Percentiles rank a stretch among this genome's conserved stretches.
These are phyloP conservation scores for Nicotiana tabacum DNA, from an alignment of 257 asterid species.

Conservation along the genomic window DNA sequence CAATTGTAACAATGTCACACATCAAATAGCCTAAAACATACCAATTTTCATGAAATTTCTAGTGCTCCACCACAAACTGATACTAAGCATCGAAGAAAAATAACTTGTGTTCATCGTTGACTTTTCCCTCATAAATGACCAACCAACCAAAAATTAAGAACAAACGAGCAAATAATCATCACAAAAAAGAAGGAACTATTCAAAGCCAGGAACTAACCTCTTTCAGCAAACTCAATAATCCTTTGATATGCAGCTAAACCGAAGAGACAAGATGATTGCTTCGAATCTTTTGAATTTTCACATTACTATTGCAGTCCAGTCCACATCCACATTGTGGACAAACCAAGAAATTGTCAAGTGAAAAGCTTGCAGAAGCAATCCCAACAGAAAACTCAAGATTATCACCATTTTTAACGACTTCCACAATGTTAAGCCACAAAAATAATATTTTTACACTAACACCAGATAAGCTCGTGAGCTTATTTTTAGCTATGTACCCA, in stretches of 20 bases:
- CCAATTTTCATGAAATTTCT: background rate
- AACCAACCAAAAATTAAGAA: background rate
- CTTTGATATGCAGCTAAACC: constrained; percentile 13
- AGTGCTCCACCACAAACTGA: background rate
- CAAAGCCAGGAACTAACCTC: constrained; percentile 9
- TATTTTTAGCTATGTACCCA: constrained; percentile 47
- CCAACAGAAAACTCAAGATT: constrained; percentile 72
- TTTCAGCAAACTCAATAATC: background rate
- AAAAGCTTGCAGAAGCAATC: constrained; percentile 62
- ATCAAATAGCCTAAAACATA: background rate
- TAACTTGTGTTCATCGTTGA: background rate
- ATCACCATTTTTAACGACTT: constrained; percentile 47
- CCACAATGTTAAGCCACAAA: constrained; percentile 71
- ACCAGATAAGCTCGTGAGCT: constrained; percentile 48
- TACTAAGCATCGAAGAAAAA: background rate
- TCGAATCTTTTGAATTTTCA: constrained; percentile 9
- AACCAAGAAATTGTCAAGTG: constrained; percentile 43
- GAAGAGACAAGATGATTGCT: constrained; percentile 28
- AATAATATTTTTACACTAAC: constrained; percentile 63
- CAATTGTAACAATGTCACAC: background rate
- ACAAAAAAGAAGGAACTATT: background rate
- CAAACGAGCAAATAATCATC: background rate
- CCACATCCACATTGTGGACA: constrained; percentile 88
- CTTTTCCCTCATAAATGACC: background rate
- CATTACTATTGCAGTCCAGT: constrained; percentile 45